Percentiles rank a stretch among this genome's conserved stretches.
Conservation (phyloP, 768 basidiomycete species). For the Pisolithus tinctorius region DNA sequence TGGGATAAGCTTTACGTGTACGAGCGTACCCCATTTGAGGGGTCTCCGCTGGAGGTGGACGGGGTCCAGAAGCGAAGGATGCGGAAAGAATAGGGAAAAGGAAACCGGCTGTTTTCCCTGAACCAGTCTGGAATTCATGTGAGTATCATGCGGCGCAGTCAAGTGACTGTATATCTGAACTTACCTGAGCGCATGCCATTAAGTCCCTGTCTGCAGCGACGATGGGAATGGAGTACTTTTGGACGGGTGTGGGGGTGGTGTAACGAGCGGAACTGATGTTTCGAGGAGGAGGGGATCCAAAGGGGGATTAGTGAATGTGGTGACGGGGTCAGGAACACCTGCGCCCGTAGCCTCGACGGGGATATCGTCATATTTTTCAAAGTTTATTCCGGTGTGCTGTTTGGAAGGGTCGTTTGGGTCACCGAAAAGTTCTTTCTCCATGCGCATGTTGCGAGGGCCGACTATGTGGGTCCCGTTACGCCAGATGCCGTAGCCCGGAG, state of each 20-base stretch:
- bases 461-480: conserved; percentile 81
- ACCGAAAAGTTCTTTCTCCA: conserved; percentile 96
- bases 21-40: conserved; percentile 50
- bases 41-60: conserved; percentile 52
- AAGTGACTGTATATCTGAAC: conserved; percentile 16
- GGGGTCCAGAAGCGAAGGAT: conserved; percentile 79
- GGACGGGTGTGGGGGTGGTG: conserved; percentile 93
- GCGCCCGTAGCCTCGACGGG: conserved; percentile 98
- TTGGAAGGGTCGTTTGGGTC: conserved; percentile 79
- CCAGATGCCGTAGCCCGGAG: conserved; percentile 62
- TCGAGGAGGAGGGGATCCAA: conserved; percentile 91
- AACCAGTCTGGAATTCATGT: conserved; percentile 72
- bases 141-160: conserved; percentile 5
- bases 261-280: conserved; percentile 93
- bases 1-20: conserved; percentile 88
- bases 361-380: conserved; percentile 99
- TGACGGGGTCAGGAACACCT: conserved; percentile 93
- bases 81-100: conserved; percentile 98
- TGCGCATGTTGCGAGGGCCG: conserved; percentile 77
- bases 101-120: conserved; percentile 98
- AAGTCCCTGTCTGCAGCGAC: conserved; percentile 84
- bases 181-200: conserved; percentile 91
- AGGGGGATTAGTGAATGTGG: conserved; percentile 79
- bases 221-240: conserved; percentile 99
- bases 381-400: conserved; percentile 97